Conservation (phyloP, 2,329 filamentous ascomycete species). For the Hypoxylon rubiginosum region DNA sequence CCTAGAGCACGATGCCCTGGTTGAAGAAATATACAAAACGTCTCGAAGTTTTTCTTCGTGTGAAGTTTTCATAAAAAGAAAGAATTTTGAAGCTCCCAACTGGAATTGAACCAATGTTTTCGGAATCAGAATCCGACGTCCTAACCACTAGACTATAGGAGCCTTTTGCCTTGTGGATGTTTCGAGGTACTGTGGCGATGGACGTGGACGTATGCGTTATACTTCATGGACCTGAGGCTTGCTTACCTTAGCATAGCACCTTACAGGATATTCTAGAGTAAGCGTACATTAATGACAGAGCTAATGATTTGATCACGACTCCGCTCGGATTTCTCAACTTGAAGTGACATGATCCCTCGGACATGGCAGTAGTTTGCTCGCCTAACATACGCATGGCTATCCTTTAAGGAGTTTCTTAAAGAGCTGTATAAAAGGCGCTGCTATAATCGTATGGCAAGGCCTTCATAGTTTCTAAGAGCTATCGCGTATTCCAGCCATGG, state of each 20-base stretch:
- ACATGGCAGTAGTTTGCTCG: too few species aligned
- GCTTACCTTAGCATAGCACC: not conserved
- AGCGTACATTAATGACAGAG: not conserved
- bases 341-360: too few species aligned
- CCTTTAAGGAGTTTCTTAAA: too few species aligned
- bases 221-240: not conserved
- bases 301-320: too few species aligned
- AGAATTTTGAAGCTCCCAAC: constrained; percentile 28
- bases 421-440: too few species aligned
- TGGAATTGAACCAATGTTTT: constrained; percentile 39
- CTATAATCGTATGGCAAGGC: too few species aligned
- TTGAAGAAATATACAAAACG: not conserved
- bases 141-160: constrained; percentile 40
- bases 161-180: constrained; percentile 5
- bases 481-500: too few species aligned
- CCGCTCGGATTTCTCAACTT: too few species aligned
- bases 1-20: constrained; percentile 23
- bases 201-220: too few species aligned
- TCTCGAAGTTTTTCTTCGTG: not conserved
- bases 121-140: constrained; percentile 40
- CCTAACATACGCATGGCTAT: too few species aligned
- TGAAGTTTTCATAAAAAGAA: not conserved
- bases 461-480: too few species aligned
- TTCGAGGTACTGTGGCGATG: not conserved
- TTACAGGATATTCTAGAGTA: not conserved